These are phyloP conservation scores for Malus hybrid DNA, from an alignment of 331 rosid genomes.

Conservation along the genomic window DNA sequence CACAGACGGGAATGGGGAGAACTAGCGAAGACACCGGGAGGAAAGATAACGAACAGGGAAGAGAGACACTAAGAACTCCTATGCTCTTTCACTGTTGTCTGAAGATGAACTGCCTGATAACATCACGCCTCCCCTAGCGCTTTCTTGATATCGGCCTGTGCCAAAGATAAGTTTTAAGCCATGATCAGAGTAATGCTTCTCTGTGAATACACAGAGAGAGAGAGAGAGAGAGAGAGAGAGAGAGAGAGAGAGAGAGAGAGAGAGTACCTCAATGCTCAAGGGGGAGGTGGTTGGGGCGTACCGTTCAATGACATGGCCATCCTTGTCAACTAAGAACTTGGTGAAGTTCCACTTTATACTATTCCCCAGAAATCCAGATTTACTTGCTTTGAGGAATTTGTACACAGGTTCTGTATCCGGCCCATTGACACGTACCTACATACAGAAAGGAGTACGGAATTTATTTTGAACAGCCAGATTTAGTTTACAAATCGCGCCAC, in stretches of 20 bases:
- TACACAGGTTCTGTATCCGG: conserved; percentile 50
- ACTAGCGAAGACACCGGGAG: background rate
- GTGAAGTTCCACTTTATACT: conserved; percentile 96
- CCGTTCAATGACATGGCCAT: conserved; percentile 63
- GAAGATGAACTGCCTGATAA: conserved; percentile 5
- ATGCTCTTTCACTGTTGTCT: background rate
- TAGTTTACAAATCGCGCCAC: background rate
- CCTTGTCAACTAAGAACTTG: conserved; percentile 69
- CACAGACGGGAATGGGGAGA: background rate
- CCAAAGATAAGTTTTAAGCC: conserved; percentile 3
- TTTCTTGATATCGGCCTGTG: conserved; percentile 71
- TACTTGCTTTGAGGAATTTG: conserved; percentile 66
- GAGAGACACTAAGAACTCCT: background rate
- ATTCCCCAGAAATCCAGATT: conserved; percentile 53
- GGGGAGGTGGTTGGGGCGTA: conserved; percentile 66
- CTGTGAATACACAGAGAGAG: background rate
- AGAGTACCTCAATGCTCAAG: conserved; percentile 53
- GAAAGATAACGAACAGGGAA: background rate
- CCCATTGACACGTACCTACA: conserved; percentile 77
- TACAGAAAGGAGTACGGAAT: background rate
- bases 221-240: background rate
- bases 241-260: conserved; percentile 2
- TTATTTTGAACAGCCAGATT: conserved; percentile 6
- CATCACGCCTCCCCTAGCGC: conserved; percentile 58
- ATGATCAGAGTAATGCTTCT: background rate